Percentiles rank a stretch among this genome's conserved stretches.
Conservation (phyloP, 495 filamentous ascomycete genomes). For the Neurospora cerealis region DNA sequence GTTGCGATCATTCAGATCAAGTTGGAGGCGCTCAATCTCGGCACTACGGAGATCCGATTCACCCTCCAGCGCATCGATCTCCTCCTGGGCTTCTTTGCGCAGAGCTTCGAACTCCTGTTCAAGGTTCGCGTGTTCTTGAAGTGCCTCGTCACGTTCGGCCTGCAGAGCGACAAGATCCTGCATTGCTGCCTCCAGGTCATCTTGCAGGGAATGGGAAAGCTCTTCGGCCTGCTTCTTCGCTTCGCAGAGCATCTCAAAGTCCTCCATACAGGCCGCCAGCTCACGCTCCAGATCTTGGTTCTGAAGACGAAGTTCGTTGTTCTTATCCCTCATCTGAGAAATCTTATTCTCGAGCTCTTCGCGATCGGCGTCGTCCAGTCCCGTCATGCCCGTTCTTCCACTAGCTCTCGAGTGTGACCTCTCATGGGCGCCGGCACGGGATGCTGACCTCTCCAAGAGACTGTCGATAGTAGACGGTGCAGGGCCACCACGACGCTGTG, state of each 20-base stretch:
- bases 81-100: slow-evolving; percentile 68
- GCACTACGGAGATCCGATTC: slow-evolving; percentile 62
- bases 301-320: slow-evolving; percentile 72
- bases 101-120: slow-evolving; percentile 73
- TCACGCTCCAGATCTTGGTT: slow-evolving; percentile 72
- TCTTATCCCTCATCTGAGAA: slow-evolving; percentile 73
- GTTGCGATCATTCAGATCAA: slow-evolving; percentile 57
- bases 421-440: slow-evolving; percentile 56
- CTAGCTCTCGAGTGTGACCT: slow-evolving; percentile 65
- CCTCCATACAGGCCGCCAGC: slow-evolving; percentile 55
- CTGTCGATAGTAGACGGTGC: slow-evolving; percentile 69
- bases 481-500: slow-evolving; percentile 54
- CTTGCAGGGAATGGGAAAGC: slow-evolving; percentile 53
- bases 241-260: slow-evolving; percentile 53
- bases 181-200: slow-evolving; percentile 64
- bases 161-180: slow-evolving; percentile 76
- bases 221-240: slow-evolving; percentile 49
- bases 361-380: slow-evolving; percentile 68
- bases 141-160: slow-evolving; percentile 75
- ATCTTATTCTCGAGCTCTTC: slow-evolving; percentile 79
- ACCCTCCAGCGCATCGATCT: slow-evolving; percentile 72
- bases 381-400: slow-evolving; percentile 47
- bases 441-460: slow-evolving; percentile 85
- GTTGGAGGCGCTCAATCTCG: slow-evolving; percentile 61
- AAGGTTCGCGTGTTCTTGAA: slow-evolving; percentile 66